Evolutionary conservation across 2,329 filamentous ascomycete genomes (phyloP).

Genomic region (Penicillium sp.): DNA sequence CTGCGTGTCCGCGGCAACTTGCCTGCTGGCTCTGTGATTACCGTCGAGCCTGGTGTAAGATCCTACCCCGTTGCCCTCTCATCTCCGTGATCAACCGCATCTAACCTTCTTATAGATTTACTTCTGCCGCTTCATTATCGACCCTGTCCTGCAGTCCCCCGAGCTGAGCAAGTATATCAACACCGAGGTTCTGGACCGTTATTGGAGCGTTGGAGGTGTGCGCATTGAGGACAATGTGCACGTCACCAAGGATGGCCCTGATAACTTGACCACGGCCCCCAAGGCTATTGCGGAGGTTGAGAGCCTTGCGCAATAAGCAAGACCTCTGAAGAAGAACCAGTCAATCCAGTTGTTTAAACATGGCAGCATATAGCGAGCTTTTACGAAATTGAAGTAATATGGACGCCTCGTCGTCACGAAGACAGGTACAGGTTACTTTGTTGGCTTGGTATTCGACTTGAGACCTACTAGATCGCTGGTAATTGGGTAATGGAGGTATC

Average conservation of each 20-base stretch:
- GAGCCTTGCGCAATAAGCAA: conserved; percentile 41
- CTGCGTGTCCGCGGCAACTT: conserved; percentile 77
- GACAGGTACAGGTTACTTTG: too few species aligned
- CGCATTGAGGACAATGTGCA: conserved; percentile 91
- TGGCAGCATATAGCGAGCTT: conserved; percentile 1
- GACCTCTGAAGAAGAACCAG: background rate
- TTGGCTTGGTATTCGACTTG: background rate
- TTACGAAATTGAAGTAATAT: background rate
- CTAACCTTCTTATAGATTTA: conserved; percentile 65
- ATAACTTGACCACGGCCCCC: conserved; percentile 81
- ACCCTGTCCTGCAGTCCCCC: conserved; percentile 75
- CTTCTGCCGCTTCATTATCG: conserved; percentile 88
- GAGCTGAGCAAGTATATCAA: conserved; percentile 80
- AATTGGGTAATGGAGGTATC: background rate
- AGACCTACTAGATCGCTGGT: background rate
- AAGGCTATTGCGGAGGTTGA: conserved; percentile 74
- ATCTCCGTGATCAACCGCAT: background rate
- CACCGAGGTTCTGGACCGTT: conserved; percentile 71
- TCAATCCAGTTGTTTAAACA: background rate
- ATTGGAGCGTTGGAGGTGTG: conserved; percentile 89
- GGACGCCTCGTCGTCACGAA: background rate
- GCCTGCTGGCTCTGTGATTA: conserved; percentile 82
- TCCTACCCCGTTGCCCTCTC: background rate
- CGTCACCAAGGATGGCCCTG: conserved; percentile 76
- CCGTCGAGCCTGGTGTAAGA: conserved; percentile 88